Base-by-base conservation (phyloP, 257 asterid species). In the Jacaranda mimosifolia region DNA sequence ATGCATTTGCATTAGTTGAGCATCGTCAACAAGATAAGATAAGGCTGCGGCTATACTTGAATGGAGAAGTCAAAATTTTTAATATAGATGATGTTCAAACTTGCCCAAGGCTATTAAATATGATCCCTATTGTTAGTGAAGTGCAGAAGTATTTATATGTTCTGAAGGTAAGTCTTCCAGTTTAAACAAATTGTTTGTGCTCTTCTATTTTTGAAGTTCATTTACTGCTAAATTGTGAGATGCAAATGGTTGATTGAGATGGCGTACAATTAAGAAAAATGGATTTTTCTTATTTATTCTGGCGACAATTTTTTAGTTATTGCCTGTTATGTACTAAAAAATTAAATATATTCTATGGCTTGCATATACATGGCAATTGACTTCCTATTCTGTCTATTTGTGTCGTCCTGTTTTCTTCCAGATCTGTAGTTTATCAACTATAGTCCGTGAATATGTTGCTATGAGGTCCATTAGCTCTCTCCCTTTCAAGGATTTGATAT, bases 1-100 rank as follows among this genome's bases (percentile, higher is more conserved):
- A 96, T 86, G 98, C 96, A 9, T 96, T 96, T 91, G 99, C 97
- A 6, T 77, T 93, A 73, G 97, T 93, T 76, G 99, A 96, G 89
- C 89, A 91, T 70, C 97, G 98, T 65, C 97, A 94, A 73, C 87
- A 86, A 3, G 91, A 85, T 67, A 84, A 83, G 70, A 73, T 93
- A 62, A 89, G 88, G 74, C 94, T 93, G 67, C 85, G 98, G 79
- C 63, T 96, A 85, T 85, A 81, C 88, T 84, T 93, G 84, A 82
- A 86, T 18, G 98, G 97, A 83, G 97, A 93, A 83, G 52, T 87
- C 74, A 85, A 82, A 82, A 63, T 76, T 70, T 84, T 56, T 72
- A 87, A 91, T 73, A 85, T 88, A 42, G 83, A 84, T 85, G 89
- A 83, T 70, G 76, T 86, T 19, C 88, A 82, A 59, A 68, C 88